Percentiles rank a stretch among this genome's conserved stretches.
Conservation (phyloP, 2,329 filamentous ascomycete genomes). For the Ophiocordyceps unilateralis region DNA sequence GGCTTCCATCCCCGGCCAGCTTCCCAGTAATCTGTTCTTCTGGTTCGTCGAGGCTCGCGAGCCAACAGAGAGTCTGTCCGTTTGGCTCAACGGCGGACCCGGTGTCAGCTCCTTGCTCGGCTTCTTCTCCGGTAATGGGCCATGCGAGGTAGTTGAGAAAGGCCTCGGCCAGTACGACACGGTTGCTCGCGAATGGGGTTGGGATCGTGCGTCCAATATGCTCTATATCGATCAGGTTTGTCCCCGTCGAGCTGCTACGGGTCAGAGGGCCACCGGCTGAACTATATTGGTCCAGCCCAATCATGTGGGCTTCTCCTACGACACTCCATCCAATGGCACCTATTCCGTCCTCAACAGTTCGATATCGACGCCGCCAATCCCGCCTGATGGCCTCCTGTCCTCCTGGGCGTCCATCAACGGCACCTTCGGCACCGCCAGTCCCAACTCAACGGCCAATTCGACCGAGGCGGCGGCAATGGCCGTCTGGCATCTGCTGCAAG, state of each 20-base stretch:
- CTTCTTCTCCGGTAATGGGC: conserved; percentile 43
- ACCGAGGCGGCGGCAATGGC: conserved; percentile 38
- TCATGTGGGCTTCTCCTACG: conserved; percentile 53
- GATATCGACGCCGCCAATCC: conserved; percentile 12
- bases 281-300: conserved; percentile 33
- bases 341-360: conserved; percentile 26
- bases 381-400: conserved; percentile 5
- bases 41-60: conserved; percentile 31
- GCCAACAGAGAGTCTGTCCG: conserved; percentile 25
- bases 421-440: conserved; percentile 42
- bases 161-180: conserved; percentile 33
- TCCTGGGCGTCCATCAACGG: conserved; percentile 35
- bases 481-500: conserved; percentile 49
- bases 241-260: not conserved
- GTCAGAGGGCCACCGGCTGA: not conserved
- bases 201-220: conserved; percentile 39
- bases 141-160: conserved; percentile 30
- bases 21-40: conserved; percentile 33
- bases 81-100: conserved; percentile 53
- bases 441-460: conserved; percentile 32
- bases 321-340: conserved; percentile 44
- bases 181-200: conserved; percentile 42
- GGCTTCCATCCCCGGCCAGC: conserved; percentile 41
- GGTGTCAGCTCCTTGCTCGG: conserved; percentile 48
- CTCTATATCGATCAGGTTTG: conserved; percentile 39